Evolutionary conservation across 1,284 basidiomycete species (phyloP).

Genomic region (Moniliophthora roreri): DNA sequence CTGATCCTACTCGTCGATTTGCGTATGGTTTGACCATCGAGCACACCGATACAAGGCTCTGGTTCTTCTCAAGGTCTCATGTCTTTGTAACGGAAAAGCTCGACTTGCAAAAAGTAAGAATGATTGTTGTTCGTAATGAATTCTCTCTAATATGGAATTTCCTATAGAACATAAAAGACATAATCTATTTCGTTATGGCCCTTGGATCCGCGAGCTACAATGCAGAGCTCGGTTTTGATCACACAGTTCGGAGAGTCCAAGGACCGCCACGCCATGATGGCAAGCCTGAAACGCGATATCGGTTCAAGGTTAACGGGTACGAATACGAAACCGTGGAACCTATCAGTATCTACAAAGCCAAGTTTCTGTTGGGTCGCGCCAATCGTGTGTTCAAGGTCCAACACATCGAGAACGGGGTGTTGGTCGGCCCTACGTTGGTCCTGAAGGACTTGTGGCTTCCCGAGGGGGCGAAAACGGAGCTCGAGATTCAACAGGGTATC

Average conservation of each 20-base stretch:
- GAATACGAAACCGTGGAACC: not conserved
- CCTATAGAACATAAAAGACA: not conserved
- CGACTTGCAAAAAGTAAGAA: not conserved
- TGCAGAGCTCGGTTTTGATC: not conserved
- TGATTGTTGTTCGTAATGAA: too few species aligned
- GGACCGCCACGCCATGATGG: too few species aligned
- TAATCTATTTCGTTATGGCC: not conserved
- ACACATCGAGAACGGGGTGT: not conserved
- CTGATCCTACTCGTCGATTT: not conserved
- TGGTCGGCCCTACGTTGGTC: not conserved
- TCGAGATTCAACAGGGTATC: not conserved
- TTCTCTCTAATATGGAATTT: not conserved
- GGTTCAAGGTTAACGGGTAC: not conserved
- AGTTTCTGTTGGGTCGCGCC: not conserved
- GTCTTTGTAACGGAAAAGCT: not conserved
- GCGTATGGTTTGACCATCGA: not conserved
- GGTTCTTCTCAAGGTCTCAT: slow-evolving; percentile 1
- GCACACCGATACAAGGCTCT: not conserved
- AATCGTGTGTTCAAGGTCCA: not conserved
- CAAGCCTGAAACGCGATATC: not conserved
- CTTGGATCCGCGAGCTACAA: not conserved
- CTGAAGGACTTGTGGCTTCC: not conserved
- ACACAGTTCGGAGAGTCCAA: not conserved
- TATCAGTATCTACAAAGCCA: not conserved
- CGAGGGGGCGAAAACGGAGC: not conserved